Evolutionary conservation across 306 rosid genomes (phyloP), one percentile per base, ranked within the genome.

Genomic region (Coriaria nepalensis): DNA sequence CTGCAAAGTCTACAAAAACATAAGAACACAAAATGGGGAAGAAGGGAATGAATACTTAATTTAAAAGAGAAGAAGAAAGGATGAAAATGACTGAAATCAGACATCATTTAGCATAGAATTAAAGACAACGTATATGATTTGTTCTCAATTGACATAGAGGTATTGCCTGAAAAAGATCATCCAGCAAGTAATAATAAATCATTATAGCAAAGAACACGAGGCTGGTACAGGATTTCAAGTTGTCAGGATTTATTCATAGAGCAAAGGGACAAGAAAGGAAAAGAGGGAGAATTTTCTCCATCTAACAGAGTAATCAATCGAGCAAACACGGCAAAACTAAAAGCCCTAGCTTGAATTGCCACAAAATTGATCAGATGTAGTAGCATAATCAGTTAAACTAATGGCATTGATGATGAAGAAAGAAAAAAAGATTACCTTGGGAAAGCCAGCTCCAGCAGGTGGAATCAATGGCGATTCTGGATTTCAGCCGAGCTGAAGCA

Each of bases 391-490:
- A 35, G 35, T 9, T 33, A 10, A 7, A 7, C 11, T 5, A n/a
- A 0, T 6, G 0, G 10, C 6, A 29, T 29, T 9, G 40, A 13
- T 20, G 29, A 20, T 20, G 29, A 43, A 45, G 5, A 62, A 2
- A 13, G 12, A 10, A 6, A 33, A 20, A 5, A 4, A 12, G 8
- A 49, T 34, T 54, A 88, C 97, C 92, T 73, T 57, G 87, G 75
- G 95, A 90, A 46, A 90, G 83, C 80, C 47, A 66, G 68, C 96
- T 82, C 94, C 98, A 79, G 81, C 76, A 75, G 45, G 72, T 54
- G 33, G 94, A 71, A 60, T 79, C 81, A 5, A 74, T 52, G 8
- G 96, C 94, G 33, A 85, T 85, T 57, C 61, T 75, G 57, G 97
- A 84, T 50, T 70, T 85, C 50, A 90, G 86, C 56, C 97, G 73